These are phyloP conservation scores for Austropuccinia psidii DNA, from an alignment of 1,284 basidiomycete species.

Conservation along the genomic window DNA sequence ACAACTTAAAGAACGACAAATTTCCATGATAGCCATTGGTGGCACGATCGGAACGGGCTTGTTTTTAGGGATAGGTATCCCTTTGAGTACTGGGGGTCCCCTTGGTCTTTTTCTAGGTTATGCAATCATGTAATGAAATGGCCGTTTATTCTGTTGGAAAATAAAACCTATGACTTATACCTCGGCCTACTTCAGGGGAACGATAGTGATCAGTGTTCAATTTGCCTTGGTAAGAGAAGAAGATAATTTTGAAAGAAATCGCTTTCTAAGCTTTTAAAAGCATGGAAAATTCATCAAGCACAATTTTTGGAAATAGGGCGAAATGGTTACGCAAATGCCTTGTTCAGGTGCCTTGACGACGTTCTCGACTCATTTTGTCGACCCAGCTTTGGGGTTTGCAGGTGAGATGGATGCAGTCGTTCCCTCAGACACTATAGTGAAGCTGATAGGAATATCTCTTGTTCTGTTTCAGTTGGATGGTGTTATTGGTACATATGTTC, in stretches of 20 bases:
- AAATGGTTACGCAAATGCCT: slow-evolving; percentile 29
- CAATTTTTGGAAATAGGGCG: slow-evolving; percentile 12
- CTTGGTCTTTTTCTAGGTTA: slow-evolving; percentile 49
- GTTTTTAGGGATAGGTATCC: slow-evolving; percentile 67
- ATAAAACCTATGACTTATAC: no score
- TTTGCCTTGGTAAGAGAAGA: slow-evolving; percentile 15
- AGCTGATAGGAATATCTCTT: background rate
- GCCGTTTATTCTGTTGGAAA: slow-evolving; percentile 43
- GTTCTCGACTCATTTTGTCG: slow-evolving; percentile 19
- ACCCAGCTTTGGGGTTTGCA: slow-evolving; percentile 30
- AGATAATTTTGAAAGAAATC: background rate
- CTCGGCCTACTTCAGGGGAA: slow-evolving; percentile 6
- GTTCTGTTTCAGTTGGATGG: slow-evolving; percentile 17
- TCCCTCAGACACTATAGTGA: background rate
- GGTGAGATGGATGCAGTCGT: background rate
- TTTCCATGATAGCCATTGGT: slow-evolving; percentile 31
- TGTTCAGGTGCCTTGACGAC: slow-evolving; percentile 20
- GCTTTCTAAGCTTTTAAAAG: background rate
- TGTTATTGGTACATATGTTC: slow-evolving; percentile 28
- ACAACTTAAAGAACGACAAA: slow-evolving; percentile 30
- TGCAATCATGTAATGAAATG: slow-evolving; percentile 41
- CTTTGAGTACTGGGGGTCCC: slow-evolving; percentile 50
- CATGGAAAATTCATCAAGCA: background rate
- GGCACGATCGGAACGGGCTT: slow-evolving; percentile 35
- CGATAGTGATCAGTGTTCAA: slow-evolving; percentile 27